phyloP scores from a whole-genome alignment of 306 rosid genomes.

The Begonia peltatifolia region DNA sequence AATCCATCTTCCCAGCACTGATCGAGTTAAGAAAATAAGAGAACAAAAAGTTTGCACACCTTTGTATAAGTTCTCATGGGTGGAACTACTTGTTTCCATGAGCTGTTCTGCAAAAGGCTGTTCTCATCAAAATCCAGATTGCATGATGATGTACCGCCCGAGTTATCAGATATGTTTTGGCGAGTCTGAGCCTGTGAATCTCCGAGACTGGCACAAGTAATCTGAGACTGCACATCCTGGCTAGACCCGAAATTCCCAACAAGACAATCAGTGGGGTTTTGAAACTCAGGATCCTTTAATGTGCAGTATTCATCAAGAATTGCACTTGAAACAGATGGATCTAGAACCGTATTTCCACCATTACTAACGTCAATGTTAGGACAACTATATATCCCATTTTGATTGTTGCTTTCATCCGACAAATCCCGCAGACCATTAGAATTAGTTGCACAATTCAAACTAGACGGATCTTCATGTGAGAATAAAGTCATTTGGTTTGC shows the following conservation, averaged over 20 bases:
- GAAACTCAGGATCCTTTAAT: slow-evolving; percentile 43
- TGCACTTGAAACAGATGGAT: slow-evolving; percentile 61
- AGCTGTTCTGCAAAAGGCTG: slow-evolving; percentile 61
- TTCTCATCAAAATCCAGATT: slow-evolving; percentile 77
- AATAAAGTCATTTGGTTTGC: no score
- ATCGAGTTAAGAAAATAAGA: no score
- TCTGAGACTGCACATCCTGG: slow-evolving; percentile 95
- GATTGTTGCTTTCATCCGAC: slow-evolving; percentile 76
- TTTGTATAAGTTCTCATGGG: slow-evolving; percentile 76
- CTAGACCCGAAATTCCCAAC: slow-evolving; percentile 61
- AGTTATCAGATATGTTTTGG: slow-evolving; percentile 47
- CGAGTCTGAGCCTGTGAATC: slow-evolving; percentile 61
- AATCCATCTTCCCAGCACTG: no score
- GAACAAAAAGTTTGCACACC: slow-evolving; percentile 20
- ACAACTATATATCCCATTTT: slow-evolving; percentile 56
- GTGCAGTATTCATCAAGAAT: slow-evolving; percentile 58
- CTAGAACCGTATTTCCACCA: slow-evolving; percentile 26
- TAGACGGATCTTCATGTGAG: slow-evolving; percentile 4
- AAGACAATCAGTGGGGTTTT: slow-evolving; percentile 41
- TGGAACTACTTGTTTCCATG: slow-evolving; percentile 72
- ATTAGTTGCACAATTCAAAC: slow-evolving; percentile 24
- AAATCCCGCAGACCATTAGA: slow-evolving; percentile 2
- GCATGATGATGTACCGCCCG: slow-evolving; percentile 82
- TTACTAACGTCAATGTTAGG: slow-evolving; percentile 38
- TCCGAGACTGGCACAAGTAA: slow-evolving; percentile 60